Conservation (phyloP, 352 stramenopile genomes). For the Phytophthora syringae region DNA sequence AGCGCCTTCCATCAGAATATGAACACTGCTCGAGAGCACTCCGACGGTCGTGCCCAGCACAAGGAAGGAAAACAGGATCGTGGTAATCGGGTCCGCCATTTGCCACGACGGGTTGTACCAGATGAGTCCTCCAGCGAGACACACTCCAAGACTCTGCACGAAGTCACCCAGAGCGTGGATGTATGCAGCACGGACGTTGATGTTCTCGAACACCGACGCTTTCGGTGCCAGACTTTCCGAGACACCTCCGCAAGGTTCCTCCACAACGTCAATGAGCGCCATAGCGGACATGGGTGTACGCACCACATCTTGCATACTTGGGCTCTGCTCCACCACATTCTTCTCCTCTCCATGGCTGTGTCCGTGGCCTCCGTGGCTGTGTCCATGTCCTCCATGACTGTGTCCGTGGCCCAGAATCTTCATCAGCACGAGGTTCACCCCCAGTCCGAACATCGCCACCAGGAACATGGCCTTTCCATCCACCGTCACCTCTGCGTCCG, state of each 20-base stretch:
- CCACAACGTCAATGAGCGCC: constrained; percentile 64
- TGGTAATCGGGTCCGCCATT: constrained; percentile 96
- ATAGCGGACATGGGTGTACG: constrained; percentile 73
- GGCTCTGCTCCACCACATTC: neutral
- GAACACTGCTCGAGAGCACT: constrained; percentile 91
- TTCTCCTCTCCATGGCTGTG: constrained; percentile 46
- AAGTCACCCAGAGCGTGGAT: constrained; percentile 98
- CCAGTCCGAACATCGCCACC: constrained; percentile 93
- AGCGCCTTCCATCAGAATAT: constrained; percentile 96
- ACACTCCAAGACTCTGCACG: constrained; percentile 96
- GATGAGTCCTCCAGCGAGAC: constrained; percentile 95
- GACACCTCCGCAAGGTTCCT: constrained; percentile 16
- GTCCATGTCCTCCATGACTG: constrained; percentile 45
- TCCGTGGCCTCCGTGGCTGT: constrained; percentile 52
- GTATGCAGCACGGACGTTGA: constrained; percentile 98
- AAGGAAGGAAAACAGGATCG: constrained; percentile 95
- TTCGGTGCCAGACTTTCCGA: constrained; percentile 17
- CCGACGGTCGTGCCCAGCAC: constrained; percentile 95
- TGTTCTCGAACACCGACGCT: constrained; percentile 79
- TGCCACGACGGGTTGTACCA: constrained; percentile 97
- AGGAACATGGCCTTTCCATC: constrained; percentile 95
- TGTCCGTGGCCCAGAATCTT: constrained; percentile 89
- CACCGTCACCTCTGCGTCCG: constrained; percentile 41
- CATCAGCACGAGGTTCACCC: constrained; percentile 96
- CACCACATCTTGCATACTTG: neutral